phyloP scores from a whole-genome alignment of 2,329 filamentous ascomycete genomes.

The Aureobasidium sp. region DNA sequence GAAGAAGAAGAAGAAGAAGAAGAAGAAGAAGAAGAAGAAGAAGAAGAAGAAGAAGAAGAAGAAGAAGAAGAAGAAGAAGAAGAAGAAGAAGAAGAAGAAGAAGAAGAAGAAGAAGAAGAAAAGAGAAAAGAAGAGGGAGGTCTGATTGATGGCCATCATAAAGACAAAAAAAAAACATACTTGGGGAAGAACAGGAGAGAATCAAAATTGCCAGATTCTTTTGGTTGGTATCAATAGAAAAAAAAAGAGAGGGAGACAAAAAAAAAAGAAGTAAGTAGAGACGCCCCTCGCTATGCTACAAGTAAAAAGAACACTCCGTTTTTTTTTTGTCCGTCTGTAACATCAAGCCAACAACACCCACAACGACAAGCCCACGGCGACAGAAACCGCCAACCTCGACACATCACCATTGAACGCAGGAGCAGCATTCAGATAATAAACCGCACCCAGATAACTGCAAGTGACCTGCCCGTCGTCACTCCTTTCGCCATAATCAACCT shows the following conservation, averaged over 20 bases:
- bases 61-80: not conserved
- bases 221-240: no score
- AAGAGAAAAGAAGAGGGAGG: no score
- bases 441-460: constrained; percentile 32
- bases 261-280: not conserved
- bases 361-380: not conserved
- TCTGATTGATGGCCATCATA: no score
- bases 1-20: not conserved
- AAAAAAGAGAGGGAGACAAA: no score
- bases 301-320: not conserved
- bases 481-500: constrained; percentile 44
- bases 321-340: not conserved
- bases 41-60: not conserved
- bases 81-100: not conserved
- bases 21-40: not conserved
- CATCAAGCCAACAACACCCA: not conserved
- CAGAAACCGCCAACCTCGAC: not conserved
- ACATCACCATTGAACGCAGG: not conserved
- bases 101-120: not conserved
- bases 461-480: constrained; percentile 23
- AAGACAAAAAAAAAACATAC: not conserved
- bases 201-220: no score
- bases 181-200: not conserved
- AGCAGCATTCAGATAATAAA: constrained; percentile 28
- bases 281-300: constrained; percentile 7